phyloP scores from a whole-genome alignment of 208 protist genomes.

The Porcisia deanei region DNA sequence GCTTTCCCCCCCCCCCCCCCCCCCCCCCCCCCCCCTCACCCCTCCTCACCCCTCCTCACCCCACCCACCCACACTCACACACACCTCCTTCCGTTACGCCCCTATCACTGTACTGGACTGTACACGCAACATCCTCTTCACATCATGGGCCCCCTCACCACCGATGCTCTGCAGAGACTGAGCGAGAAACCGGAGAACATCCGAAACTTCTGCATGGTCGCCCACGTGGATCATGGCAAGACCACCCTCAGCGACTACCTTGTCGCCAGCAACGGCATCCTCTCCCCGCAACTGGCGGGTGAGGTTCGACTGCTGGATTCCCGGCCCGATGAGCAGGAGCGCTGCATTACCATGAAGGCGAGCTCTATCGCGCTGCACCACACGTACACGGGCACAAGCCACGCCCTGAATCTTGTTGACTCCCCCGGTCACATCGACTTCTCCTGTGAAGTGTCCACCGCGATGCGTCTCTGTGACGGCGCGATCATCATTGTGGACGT shows the following conservation, averaged over 20 bases:
- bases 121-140: neutral
- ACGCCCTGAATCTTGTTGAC: constrained; percentile 98
- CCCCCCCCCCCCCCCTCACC: neutral
- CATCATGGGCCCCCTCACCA: constrained; percentile 20
- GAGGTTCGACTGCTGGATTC: constrained; percentile 98
- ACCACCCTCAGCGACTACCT: constrained; percentile 98
- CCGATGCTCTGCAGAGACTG: constrained; percentile 45
- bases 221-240: constrained; percentile 99
- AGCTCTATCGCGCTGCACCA: constrained; percentile 96
- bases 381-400: constrained; percentile 47
- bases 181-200: constrained; percentile 81
- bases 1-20: too few relatives aligned
- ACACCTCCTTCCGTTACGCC: neutral
- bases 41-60: neutral
- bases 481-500: constrained; percentile 98
- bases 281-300: constrained; percentile 96
- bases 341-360: constrained; percentile 99
- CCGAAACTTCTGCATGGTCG: constrained; percentile 98
- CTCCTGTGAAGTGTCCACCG: constrained; percentile 96
- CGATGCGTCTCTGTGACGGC: constrained; percentile 97
- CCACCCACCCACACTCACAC: neutral
- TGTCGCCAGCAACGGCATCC: constrained; percentile 97
- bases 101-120: neutral
- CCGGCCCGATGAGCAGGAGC: constrained; percentile 96
- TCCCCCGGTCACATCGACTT: constrained; percentile 99